Conservation (phyloP, 805 yeast species). For the Jamesozyma lodderae region DNA sequence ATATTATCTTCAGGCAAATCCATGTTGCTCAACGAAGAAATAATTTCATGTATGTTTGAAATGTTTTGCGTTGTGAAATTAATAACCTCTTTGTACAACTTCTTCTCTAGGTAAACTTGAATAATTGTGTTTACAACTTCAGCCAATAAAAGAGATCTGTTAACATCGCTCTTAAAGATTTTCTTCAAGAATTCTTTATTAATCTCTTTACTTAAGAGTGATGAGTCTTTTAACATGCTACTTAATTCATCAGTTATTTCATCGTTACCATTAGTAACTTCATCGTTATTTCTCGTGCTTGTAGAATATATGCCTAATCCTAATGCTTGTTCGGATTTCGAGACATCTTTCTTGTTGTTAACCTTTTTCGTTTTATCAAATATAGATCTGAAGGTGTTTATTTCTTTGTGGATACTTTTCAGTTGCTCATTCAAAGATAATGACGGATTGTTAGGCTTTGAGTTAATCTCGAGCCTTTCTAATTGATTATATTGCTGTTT, state of each 20-base stretch:
- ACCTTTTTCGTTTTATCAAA: neutral
- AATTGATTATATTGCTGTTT: neutral
- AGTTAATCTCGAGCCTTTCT: neutral
- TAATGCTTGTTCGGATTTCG: neutral
- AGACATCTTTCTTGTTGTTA: neutral
- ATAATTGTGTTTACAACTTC: neutral
- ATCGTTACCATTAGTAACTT: neutral
- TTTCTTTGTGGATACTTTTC: neutral
- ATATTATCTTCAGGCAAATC: neutral
- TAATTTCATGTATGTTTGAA: neutral
- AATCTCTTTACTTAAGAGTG: neutral
- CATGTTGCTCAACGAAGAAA: neutral
- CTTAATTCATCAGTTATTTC: neutral
- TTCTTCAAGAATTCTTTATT: neutral
- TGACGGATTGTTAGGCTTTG: neutral
- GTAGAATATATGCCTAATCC: constrained; percentile 3
- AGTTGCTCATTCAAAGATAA: neutral
- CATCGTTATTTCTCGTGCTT: neutral
- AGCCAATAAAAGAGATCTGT: neutral
- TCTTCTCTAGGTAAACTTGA: neutral
- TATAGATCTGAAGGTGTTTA: neutral
- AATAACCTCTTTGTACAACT: neutral
- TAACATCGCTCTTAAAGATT: too few relatives aligned
- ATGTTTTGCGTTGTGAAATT: neutral
- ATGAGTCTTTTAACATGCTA: neutral